These are phyloP conservation scores for Nicotiana otophora DNA, from an alignment of 257 asterid species.

Conservation along the genomic window DNA sequence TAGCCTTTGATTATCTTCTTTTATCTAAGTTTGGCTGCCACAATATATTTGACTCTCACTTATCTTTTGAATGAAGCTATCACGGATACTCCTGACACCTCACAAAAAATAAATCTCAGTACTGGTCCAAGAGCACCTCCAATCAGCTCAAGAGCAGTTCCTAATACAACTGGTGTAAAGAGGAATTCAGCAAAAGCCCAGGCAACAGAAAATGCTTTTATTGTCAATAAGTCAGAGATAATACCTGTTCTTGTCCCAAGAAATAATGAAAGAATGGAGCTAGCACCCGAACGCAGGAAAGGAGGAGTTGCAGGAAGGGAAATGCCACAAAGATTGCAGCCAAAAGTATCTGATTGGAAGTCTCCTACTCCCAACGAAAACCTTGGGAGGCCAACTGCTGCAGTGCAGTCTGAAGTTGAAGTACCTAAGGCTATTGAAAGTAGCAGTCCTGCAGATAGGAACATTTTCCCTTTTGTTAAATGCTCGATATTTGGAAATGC, in stretches of 20 bases:
- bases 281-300: conserved; percentile 64
- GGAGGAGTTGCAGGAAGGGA: conserved; percentile 68
- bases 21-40: conserved; percentile 7
- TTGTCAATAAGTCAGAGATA: conserved; percentile 60
- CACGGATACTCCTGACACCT: conserved; percentile 60
- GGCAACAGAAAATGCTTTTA: conserved; percentile 37
- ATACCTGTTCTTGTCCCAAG: conserved; percentile 82
- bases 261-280: conserved; percentile 61
- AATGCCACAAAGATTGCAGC: conserved; percentile 49
- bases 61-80: conserved; percentile 50
- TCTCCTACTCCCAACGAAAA: conserved; percentile 52
- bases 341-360: conserved; percentile 61
- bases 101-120: conserved; percentile 56
- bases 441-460: conserved; percentile 38
- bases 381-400: conserved; percentile 38
- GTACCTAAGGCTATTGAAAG: conserved; percentile 39
- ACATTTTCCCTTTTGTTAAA: conserved; percentile 36
- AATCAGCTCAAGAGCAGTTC: conserved; percentile 35
- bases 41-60: conserved; percentile 15
- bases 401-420: conserved; percentile 47
- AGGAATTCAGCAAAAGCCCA: conserved; percentile 61
- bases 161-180: conserved; percentile 47
- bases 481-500: conserved; percentile 34
- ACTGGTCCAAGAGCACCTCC: conserved; percentile 48
- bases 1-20: conserved; percentile 7